Evolutionary conservation across 805 yeast genomes (phyloP).

Genomic region (Cyberlindnera petersonii): DNA sequence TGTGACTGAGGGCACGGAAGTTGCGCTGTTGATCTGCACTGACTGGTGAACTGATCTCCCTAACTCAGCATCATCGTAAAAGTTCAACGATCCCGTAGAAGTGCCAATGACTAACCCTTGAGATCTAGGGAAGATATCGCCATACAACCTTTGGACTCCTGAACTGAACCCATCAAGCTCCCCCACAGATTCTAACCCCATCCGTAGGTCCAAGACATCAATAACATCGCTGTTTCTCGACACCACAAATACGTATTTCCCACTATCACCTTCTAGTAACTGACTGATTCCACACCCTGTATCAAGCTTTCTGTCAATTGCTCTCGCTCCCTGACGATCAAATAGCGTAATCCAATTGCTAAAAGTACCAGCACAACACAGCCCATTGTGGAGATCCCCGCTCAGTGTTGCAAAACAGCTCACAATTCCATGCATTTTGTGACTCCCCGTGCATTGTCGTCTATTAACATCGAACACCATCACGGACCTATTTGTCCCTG

Average conservation of each 20-base stretch:
- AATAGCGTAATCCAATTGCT: conserved; percentile 30
- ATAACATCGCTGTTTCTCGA: conserved; percentile 30
- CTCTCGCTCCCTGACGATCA: conserved; percentile 25
- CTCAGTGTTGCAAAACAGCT: conserved; percentile 17
- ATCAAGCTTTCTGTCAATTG: conserved; percentile 11
- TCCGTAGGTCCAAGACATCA: conserved; percentile 34
- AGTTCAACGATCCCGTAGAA: conserved; percentile 17
- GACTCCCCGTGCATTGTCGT: conserved; percentile 18
- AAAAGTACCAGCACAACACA: conserved; percentile 32
- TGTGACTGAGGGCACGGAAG: conserved; percentile 14
- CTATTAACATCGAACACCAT: conserved; percentile 31
- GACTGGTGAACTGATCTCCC: conserved; percentile 12
- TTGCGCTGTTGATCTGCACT: neutral
- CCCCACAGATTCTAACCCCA: conserved; percentile 22
- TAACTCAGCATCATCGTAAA: conserved; percentile 26
- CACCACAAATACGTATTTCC: conserved; percentile 32
- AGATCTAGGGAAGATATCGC: conserved; percentile 19
- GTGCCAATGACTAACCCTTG: conserved; percentile 31
- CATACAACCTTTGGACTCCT: conserved; percentile 25
- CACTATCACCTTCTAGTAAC: conserved; percentile 33
- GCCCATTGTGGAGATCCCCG: conserved; percentile 14
- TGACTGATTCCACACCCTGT: conserved; percentile 34
- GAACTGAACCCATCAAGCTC: conserved; percentile 9
- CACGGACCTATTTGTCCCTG: conserved; percentile 31
- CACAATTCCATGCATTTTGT: conserved; percentile 17